Evolutionary conservation across 2,329 filamentous ascomycete species (phyloP).

Genomic region (Diaporthe helianthi): DNA sequence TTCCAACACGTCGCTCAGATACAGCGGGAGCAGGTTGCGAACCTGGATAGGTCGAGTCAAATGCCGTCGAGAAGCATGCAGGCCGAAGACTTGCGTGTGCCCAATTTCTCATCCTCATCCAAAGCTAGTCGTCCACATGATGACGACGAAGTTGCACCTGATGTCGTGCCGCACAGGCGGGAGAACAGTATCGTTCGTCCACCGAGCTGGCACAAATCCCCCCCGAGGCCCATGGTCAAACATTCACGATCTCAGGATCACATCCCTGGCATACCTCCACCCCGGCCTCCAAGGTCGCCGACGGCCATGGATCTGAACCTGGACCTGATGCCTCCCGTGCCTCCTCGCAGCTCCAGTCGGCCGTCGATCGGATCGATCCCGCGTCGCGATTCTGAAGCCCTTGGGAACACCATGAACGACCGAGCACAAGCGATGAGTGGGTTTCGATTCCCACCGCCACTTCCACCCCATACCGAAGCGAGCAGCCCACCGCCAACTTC

Average conservation of each 20-base stretch:
- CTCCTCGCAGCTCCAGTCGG: constrained; percentile 64
- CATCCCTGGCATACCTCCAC: constrained; percentile 51
- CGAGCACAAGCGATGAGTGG: constrained; percentile 54
- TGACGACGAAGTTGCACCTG: constrained; percentile 30
- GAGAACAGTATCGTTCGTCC: constrained; percentile 37
- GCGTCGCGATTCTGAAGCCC: constrained; percentile 52
- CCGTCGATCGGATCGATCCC: constrained; percentile 53
- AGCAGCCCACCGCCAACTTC: constrained; percentile 39
- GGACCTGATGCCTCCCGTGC: constrained; percentile 48
- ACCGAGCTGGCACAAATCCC: constrained; percentile 42
- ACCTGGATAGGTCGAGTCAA: constrained; percentile 49
- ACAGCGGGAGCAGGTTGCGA: constrained; percentile 55
- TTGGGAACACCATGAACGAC: constrained; percentile 46
- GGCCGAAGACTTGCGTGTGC: constrained; percentile 52
- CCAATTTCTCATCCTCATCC: constrained; percentile 59
- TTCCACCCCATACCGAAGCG: constrained; percentile 41
- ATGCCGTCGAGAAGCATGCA: constrained; percentile 48
- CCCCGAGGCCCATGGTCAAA: constrained; percentile 49
- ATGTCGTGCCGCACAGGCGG: constrained; percentile 35
- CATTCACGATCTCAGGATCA: constrained; percentile 58
- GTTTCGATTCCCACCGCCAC: constrained; percentile 54
- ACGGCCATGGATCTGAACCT: constrained; percentile 42
- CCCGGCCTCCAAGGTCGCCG: constrained; percentile 59
- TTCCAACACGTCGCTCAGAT: constrained; percentile 71
- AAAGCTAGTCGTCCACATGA: constrained; percentile 40